Evolutionary conservation across 2,329 filamentous ascomycete genomes (phyloP), one percentile per base, ranked within the genome.

Genomic region (Calonectria pauciramosa): DNA sequence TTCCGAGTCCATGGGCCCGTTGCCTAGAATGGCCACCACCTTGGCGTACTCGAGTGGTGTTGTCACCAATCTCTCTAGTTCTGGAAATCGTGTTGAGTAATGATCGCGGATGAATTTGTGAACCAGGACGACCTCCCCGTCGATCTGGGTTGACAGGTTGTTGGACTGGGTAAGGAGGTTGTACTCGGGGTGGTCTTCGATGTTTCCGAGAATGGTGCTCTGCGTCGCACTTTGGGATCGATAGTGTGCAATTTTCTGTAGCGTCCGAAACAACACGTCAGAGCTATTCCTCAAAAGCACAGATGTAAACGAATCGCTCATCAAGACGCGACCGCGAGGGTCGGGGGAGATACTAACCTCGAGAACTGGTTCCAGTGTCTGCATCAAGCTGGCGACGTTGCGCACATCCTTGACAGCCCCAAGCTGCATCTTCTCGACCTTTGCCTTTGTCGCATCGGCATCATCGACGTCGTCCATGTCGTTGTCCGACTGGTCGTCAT

Each of bases 61-160:
- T 72, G 95, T 95, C 74, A 99, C 94, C 41, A 99, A 91, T 26
- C 91, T 91, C 85, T 99, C 97, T 51, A 99, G 91, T 85, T 98
- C 96, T 0, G 97, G 96, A 82, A 99, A 99, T 75, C 96, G 92
- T 23, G 94, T 90, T 13, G 96, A 98, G 87, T 99, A 99, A 86
- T 98, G 95, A 82, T 99, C 97, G 82, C 96, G 92, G 74, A 98
- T 95, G 85, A 95, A 97, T 86, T 99, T 99, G 89, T 99, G 97
- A 28, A 99, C 95, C 10, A 97, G 91, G 41, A 94, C 94, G 59
- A 99, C 94, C 85, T 99, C 96, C 82, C 95, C 95, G 79, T 98
- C 96, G 79, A 99, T 98, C 76, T 94, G 94, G 8, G 96, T 97
- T 0, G 97, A 98, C 10, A 98, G 90, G 30, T 93, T 94, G 83